Conservation (phyloP, 1,284 basidiomycete species). For the Cutaneotrichosporon sp. region DNA sequence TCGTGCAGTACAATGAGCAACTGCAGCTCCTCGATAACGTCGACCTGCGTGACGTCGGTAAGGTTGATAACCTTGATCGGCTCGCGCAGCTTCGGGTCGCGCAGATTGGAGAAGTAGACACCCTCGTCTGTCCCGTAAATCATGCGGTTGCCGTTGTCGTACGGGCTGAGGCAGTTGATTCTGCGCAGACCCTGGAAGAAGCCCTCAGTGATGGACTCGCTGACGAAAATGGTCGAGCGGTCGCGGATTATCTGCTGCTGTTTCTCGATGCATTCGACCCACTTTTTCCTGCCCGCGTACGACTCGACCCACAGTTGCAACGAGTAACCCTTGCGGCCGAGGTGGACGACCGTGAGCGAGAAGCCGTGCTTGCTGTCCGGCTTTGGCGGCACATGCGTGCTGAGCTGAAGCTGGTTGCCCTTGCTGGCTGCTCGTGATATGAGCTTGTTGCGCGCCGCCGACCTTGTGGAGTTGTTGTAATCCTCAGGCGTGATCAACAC, state of each 20-base stretch:
- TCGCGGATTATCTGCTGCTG: constrained; percentile 83
- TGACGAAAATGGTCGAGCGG: constrained; percentile 81
- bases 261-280: constrained; percentile 87
- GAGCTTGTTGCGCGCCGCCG: constrained; percentile 48
- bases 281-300: constrained; percentile 80
- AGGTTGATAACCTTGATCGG: constrained; percentile 87
- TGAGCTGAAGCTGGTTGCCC: constrained; percentile 6
- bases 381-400: constrained; percentile 47
- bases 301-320: constrained; percentile 91
- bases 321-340: constrained; percentile 89
- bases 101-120: constrained; percentile 85
- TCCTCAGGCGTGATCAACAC: constrained; percentile 79
- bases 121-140: constrained; percentile 97
- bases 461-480: constrained; percentile 45
- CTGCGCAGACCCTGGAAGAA: constrained; percentile 78
- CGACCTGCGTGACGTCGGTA: constrained; percentile 87
- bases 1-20: constrained; percentile 95
- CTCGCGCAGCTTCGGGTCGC: constrained; percentile 64
- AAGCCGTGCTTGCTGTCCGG: constrained; percentile 80
- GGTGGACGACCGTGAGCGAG: constrained; percentile 86
- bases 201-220: constrained; percentile 74
- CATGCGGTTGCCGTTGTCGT: constrained; percentile 77
- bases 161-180: constrained; percentile 92
- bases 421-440: constrained; percentile 16
- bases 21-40: constrained; percentile 94